Percentiles rank a stretch among this genome's conserved stretches.
These are phyloP conservation scores for Speleostelium caveatum DNA, from an alignment of 78 protist genomes.

Conservation along the genomic window DNA sequence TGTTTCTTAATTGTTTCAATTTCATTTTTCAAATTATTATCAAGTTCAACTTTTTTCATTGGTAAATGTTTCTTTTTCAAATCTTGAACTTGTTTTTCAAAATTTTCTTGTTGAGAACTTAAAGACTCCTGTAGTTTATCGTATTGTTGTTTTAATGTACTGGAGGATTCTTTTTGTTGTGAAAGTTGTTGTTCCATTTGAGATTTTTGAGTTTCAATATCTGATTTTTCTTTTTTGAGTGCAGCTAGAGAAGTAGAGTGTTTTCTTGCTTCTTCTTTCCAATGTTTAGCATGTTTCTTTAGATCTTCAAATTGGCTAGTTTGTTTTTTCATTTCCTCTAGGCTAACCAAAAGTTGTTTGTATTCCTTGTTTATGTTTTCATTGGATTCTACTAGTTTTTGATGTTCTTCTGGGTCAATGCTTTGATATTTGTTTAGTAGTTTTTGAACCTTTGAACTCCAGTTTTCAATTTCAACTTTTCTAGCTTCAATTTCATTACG, in stretches of 20 bases:
- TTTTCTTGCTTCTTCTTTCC: conserved; percentile 63
- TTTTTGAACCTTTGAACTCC: conserved; percentile 50
- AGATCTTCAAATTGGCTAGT: conserved; percentile 42
- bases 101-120: conserved; percentile 2
- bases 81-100: neutral
- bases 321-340: conserved; percentile 39
- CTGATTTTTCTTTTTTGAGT: conserved; percentile 17
- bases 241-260: too few relatives aligned
- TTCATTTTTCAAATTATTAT: neutral
- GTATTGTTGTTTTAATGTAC: neutral
- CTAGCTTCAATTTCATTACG: conserved; percentile 56
- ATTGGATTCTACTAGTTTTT: conserved; percentile 27
- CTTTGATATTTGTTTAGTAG: conserved; percentile 56
- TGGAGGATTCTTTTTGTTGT: neutral
- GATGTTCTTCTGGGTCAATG: conserved; percentile 69
- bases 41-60: neutral
- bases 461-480: conserved; percentile 31
- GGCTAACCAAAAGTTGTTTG: neutral
- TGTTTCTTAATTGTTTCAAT: conserved; percentile 10
- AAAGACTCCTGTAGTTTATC: conserved; percentile 6
- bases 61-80: neutral
- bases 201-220: conserved; percentile 8
- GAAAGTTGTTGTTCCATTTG: conserved; percentile 10
- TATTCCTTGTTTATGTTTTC: conserved; percentile 28
- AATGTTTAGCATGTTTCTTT: conserved; percentile 74